Conservation (phyloP, 306 rosid species). For the Corylus heterophylla region DNA sequence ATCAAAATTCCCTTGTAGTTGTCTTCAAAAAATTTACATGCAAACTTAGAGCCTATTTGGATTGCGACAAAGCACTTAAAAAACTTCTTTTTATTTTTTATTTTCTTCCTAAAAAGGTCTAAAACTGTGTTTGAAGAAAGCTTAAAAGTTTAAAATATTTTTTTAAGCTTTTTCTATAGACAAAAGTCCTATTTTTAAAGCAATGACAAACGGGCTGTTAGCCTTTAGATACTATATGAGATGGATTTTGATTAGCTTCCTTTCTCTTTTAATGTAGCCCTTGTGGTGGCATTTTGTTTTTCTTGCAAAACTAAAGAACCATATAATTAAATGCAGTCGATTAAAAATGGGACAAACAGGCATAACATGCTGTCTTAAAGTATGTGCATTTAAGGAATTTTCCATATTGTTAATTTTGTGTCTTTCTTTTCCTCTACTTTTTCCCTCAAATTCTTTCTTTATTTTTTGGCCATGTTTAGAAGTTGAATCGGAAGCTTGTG, state of each 20-base stretch:
- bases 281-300: not conserved
- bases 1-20: not conserved
- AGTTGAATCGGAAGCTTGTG: slow-evolving; percentile 91
- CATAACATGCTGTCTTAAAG: not conserved
- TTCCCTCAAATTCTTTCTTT: slow-evolving; percentile 28
- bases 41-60: too few relatives aligned
- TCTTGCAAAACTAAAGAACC: too few relatives aligned
- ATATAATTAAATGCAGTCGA: not conserved
- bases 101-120: too few relatives aligned
- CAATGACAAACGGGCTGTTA: too few relatives aligned
- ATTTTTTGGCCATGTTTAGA: slow-evolving; percentile 43
- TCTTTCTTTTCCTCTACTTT: slow-evolving; percentile 1
- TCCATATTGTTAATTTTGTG: not conserved
- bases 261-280: not conserved
- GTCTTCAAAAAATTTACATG: not conserved
- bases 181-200: too few relatives aligned
- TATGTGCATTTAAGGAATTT: not conserved
- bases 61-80: too few relatives aligned
- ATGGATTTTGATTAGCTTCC: not conserved
- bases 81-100: too few relatives aligned
- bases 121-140: too few relatives aligned
- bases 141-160: too few relatives aligned
- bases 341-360: not conserved
- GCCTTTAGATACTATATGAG: too few relatives aligned
- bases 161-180: too few relatives aligned